Percentiles rank a stretch among this genome's conserved stretches.
phyloP scores from a whole-genome alignment of 768 basidiomycete genomes.

The Tricholoma saponaceum region DNA sequence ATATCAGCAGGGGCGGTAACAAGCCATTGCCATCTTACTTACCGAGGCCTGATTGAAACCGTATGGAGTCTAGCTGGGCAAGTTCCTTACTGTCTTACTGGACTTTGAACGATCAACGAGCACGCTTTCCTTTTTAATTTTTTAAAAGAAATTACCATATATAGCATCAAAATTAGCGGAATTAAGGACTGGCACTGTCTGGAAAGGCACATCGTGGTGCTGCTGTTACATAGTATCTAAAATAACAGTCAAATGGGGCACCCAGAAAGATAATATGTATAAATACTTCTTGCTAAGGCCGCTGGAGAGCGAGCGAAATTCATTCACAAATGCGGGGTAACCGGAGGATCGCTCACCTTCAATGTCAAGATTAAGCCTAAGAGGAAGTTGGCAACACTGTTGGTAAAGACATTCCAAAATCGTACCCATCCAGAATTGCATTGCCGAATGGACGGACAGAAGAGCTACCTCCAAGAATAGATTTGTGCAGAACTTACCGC shows the following conservation, averaged over 20 bases:
- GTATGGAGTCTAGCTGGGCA: background rate
- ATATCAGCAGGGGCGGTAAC: slow-evolving; percentile 3
- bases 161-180: slow-evolving; percentile 64
- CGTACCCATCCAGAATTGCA: slow-evolving; percentile 70
- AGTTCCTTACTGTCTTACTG: slow-evolving; percentile 22
- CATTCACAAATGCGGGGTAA: slow-evolving; percentile 53
- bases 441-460: slow-evolving; percentile 66
- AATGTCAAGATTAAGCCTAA: slow-evolving; percentile 68
- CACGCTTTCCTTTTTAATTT: background rate
- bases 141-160: slow-evolving; percentile 38
- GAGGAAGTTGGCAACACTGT: background rate
- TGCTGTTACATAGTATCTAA: slow-evolving; percentile 62
- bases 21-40: slow-evolving; percentile 18
- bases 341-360: slow-evolving; percentile 55
- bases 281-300: slow-evolving; percentile 51
- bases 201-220: slow-evolving; percentile 70
- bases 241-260: background rate
- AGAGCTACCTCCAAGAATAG: slow-evolving; percentile 53
- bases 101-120: slow-evolving; percentile 21
- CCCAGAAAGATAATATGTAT: background rate
- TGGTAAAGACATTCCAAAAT: background rate
- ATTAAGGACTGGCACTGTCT: slow-evolving; percentile 59
- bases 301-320: slow-evolving; percentile 46
- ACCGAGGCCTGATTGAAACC: slow-evolving; percentile 38
- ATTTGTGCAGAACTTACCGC: slow-evolving; percentile 58